phyloP scores from a whole-genome alignment of 257 asterid species.

The Parsonsia alboflavescens region DNA sequence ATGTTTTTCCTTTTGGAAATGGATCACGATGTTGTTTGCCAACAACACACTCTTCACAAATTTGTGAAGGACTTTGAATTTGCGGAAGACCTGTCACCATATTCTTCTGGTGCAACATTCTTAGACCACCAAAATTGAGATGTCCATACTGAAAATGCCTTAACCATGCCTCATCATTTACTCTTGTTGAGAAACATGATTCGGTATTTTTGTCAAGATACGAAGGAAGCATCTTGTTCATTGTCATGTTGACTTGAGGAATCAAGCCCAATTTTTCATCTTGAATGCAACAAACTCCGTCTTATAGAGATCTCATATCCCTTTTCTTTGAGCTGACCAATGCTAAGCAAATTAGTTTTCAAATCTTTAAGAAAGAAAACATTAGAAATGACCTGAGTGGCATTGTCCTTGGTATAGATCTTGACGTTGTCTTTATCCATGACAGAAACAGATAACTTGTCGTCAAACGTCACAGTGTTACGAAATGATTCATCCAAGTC shows the following conservation, averaged over 20 bases:
- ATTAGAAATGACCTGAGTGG: not conserved
- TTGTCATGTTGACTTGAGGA: conserved; percentile 9
- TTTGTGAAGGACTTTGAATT: too few relatives aligned
- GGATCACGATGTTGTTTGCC: not conserved
- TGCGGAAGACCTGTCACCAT: too few relatives aligned
- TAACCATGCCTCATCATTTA: not conserved
- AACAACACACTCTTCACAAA: too few relatives aligned
- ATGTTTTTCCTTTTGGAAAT: not conserved
- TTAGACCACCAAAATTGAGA: too few relatives aligned
- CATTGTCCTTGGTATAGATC: not conserved
- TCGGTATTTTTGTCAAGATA: not conserved
- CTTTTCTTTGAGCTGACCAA: conserved; percentile 20
- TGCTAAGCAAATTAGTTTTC: conserved; percentile 12
- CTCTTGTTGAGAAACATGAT: not conserved
- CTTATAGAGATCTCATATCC: conserved; percentile 1
- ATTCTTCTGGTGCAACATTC: too few relatives aligned
- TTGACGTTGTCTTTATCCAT: not conserved
- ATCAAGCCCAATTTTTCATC: not conserved
- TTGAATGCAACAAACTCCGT: too few relatives aligned
- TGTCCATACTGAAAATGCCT: conserved; percentile 15
- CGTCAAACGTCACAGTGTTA: conserved; percentile 10
- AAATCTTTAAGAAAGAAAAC: conserved; percentile 10
- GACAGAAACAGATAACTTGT: not conserved
- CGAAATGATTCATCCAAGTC: too few relatives aligned
- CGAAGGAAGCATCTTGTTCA: not conserved